Evolutionary conservation across 139 green algal species (phyloP).

Genomic region (Eudorina sp.): DNA sequence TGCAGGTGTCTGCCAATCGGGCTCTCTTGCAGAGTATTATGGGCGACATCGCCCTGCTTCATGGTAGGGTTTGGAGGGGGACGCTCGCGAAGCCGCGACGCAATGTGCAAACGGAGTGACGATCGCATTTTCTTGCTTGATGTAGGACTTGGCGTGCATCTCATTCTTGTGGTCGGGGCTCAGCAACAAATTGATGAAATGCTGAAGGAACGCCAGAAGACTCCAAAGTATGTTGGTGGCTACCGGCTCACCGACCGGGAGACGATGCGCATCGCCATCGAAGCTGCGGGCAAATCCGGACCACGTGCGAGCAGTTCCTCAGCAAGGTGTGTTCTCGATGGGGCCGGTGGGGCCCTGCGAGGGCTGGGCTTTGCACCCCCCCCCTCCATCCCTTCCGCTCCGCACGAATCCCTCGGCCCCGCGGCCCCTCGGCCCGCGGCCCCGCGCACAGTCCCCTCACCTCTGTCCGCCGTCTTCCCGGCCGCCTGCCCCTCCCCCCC

Average conservation of each 20-base stretch:
- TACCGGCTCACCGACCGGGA: constrained; percentile 88
- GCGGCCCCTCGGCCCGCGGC: too few relatives aligned
- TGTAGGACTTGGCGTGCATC: constrained; percentile 84
- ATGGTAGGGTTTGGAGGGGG: constrained; percentile 69
- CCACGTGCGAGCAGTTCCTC: constrained; percentile 85
- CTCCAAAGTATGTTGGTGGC: constrained; percentile 70
- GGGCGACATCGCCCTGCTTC: constrained; percentile 92
- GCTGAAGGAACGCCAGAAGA: constrained; percentile 62
- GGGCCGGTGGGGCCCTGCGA: too few relatives aligned
- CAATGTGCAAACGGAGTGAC: too few relatives aligned
- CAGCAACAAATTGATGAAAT: constrained; percentile 77
- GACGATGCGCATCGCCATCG: constrained; percentile 75
- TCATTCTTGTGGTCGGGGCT: constrained; percentile 91
- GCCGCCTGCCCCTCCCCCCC: too few relatives aligned
- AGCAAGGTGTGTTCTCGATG: constrained; percentile 66
- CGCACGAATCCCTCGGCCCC: too few relatives aligned
- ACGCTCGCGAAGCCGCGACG: too few relatives aligned
- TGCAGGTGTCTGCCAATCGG: constrained; percentile 64
- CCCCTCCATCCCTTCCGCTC: too few relatives aligned
- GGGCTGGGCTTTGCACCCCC: too few relatives aligned
- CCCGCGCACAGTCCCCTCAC: too few relatives aligned
- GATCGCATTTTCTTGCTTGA: not conserved
- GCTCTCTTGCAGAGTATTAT: constrained; percentile 71
- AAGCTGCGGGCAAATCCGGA: constrained; percentile 78
- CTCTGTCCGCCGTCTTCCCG: too few relatives aligned